These are phyloP conservation scores for Fraxinus greggii DNA, from an alignment of 305 asterid species.

Conservation along the genomic window DNA sequence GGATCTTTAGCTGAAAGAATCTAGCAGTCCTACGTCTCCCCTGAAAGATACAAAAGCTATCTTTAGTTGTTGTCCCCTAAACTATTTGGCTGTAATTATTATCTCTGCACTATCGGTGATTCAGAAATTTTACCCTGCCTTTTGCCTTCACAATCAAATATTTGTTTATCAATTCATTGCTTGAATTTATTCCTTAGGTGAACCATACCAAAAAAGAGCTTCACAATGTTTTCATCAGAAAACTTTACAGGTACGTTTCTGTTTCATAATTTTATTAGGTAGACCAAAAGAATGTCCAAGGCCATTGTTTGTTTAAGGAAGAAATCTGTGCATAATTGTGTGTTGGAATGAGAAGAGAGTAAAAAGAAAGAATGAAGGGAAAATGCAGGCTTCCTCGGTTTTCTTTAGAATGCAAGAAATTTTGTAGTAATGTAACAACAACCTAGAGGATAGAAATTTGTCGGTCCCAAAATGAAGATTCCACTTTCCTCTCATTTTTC, in stretches of 20 bases:
- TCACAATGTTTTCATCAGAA: constrained; percentile 80
- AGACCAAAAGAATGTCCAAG: not conserved
- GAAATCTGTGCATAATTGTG: not conserved
- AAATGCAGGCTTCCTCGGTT: not conserved
- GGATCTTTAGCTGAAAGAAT: not conserved
- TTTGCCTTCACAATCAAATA: constrained; percentile 6
- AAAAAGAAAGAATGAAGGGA: constrained; percentile 1
- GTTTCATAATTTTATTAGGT: constrained; percentile 4
- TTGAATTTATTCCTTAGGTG: constrained; percentile 52
- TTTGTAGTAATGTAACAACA: not conserved
- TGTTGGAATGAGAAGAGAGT: not conserved
- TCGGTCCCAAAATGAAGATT: not conserved
- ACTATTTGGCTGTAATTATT: not conserved
- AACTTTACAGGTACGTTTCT: constrained; percentile 78
- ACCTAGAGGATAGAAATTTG: constrained; percentile 1
- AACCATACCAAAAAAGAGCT: constrained; percentile 95
- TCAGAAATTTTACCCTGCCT: not conserved
- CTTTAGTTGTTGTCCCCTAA: not conserved
- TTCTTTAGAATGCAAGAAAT: constrained; percentile 10
- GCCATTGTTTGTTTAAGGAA: not conserved
- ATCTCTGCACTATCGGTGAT: not conserved
- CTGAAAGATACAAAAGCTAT: not conserved
- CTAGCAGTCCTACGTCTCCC: not conserved
- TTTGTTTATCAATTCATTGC: constrained; percentile 11
- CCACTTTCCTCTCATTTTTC: not conserved